These are phyloP conservation scores for Neofusicoccum ribis DNA, from an alignment of 2,329 filamentous ascomycete genomes.

Conservation along the genomic window DNA sequence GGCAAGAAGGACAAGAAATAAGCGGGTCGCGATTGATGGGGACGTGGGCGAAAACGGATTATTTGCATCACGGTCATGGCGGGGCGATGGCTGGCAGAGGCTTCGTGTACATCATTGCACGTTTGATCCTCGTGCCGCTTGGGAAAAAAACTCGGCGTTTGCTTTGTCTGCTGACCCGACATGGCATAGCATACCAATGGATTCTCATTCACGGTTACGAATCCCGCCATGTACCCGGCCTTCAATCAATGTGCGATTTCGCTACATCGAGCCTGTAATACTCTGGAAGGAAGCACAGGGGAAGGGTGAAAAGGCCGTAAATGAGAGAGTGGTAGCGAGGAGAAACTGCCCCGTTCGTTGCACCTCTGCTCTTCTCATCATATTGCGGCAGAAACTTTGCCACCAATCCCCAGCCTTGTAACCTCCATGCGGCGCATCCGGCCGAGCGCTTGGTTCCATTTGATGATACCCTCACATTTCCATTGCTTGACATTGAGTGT, in stretches of 20 bases:
- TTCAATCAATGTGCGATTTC: constrained; percentile 2
- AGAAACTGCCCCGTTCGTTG: neutral
- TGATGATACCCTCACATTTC: no score
- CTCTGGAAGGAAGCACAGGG: neutral
- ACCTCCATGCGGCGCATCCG: no score
- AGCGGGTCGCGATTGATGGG: constrained; percentile 26
- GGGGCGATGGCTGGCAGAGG: constrained; percentile 15
- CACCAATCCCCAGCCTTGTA: no score
- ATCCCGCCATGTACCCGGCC: neutral
- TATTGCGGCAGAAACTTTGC: neutral
- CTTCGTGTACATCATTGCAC: constrained; percentile 15
- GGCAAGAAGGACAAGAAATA: constrained; percentile 83
- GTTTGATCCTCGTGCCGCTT: constrained; percentile 14
- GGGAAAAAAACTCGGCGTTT: constrained; percentile 20
- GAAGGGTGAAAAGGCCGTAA: neutral
- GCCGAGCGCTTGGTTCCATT: no score
- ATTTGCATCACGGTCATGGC: constrained; percentile 20
- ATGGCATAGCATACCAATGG: constrained; percentile 22
- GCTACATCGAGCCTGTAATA: neutral
- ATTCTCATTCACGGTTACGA: constrained; percentile 21
- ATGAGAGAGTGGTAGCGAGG: neutral
- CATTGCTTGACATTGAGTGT: no score
- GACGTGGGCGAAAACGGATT: constrained; percentile 19
- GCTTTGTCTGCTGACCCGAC: constrained; percentile 18
- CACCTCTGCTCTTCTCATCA: neutral